Conservation (phyloP, 495 filamentous ascomycete genomes). For the Elasticomyces elasticus region DNA sequence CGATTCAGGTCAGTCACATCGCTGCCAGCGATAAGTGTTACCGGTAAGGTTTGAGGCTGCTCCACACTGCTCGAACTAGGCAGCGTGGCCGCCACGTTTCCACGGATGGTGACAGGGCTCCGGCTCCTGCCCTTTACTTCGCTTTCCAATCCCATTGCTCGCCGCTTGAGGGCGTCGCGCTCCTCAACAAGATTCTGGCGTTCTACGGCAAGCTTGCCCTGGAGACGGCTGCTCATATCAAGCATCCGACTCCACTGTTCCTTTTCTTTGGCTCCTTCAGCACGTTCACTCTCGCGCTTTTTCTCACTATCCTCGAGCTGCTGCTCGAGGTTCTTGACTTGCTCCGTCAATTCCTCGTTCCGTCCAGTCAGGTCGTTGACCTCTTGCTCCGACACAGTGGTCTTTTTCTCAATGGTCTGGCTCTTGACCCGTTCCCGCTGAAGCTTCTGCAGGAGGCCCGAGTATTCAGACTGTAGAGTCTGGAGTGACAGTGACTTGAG, state of each 20-base stretch:
- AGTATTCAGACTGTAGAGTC: constrained; percentile 39
- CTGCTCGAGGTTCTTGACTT: constrained; percentile 33
- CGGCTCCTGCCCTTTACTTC: background rate
- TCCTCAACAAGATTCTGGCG: constrained; percentile 34
- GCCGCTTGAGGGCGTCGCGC: constrained; percentile 30
- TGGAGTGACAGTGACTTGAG: constrained; percentile 39
- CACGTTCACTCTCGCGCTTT: constrained; percentile 34
- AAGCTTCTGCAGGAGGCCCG: constrained; percentile 37
- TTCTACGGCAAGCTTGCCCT: constrained; percentile 33
- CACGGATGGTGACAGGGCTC: background rate
- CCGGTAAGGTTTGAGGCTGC: background rate
- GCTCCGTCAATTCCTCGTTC: constrained; percentile 32
- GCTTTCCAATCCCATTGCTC: constrained; percentile 13
- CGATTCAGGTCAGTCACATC: background rate
- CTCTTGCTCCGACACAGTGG: constrained; percentile 37
- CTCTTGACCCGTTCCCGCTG: constrained; percentile 36
- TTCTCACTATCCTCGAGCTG: constrained; percentile 35
- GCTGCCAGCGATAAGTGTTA: too few species aligned
- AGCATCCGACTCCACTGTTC: constrained; percentile 41
- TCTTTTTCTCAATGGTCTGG: constrained; percentile 40
- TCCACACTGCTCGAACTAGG: background rate
- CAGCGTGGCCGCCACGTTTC: background rate
- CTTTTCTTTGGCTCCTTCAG: constrained; percentile 28
- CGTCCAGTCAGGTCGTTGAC: constrained; percentile 40
- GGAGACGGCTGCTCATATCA: constrained; percentile 35